Base-by-base conservation (phyloP, 345 rosid genomes). In the Anastatica hierochuntica region DNA sequence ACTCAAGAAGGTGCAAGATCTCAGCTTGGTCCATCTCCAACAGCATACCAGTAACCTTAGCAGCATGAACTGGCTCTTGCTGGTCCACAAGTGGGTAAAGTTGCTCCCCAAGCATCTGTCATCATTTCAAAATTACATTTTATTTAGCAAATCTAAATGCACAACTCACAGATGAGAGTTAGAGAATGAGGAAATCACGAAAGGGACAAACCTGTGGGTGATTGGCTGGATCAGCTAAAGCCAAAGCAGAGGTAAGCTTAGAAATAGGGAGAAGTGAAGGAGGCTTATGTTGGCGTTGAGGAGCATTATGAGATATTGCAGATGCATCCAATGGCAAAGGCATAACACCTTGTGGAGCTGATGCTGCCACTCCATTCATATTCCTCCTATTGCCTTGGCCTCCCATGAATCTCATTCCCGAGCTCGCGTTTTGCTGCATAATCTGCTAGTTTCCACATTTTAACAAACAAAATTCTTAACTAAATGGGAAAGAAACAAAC, bases 11-110 rank as follows among this genome's bases (percentile, higher is more conserved):
- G 74, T 74, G 80, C 6, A 79, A 1, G 31, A 64, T 82, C 74
- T 85, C 92, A 0, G 79, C 66, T 53, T 58, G 82, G 47, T 83
- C 85, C 82, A 88, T 85, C 73, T 85, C 92, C 67, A 89, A 58
- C 53, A 89, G 42, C 83, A 83, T 77, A 33, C 90, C 89, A 13
- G 94, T 83, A 17, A 89, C 82, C 76, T 85, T 81, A 1, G 75
- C 74, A 11, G 44, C 81, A 17, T 81, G 74, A 39, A 64, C 66
- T n/a, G 80, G 80, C 64, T 81, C 84, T 0, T 77, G 72, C 44
- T 56, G 58, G 53, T 76, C 59, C 67, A 89, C 92, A 9, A 77
- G 77, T 17, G 84, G 94, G 71, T 68, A 81, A 20, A 83, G 82
- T 16, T 77, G 78, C 20, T 80, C 83, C 6, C 85, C 95, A 24